phyloP scores from a whole-genome alignment of 2,329 filamentous ascomycete species.

The Trichophyton rubrum region DNA sequence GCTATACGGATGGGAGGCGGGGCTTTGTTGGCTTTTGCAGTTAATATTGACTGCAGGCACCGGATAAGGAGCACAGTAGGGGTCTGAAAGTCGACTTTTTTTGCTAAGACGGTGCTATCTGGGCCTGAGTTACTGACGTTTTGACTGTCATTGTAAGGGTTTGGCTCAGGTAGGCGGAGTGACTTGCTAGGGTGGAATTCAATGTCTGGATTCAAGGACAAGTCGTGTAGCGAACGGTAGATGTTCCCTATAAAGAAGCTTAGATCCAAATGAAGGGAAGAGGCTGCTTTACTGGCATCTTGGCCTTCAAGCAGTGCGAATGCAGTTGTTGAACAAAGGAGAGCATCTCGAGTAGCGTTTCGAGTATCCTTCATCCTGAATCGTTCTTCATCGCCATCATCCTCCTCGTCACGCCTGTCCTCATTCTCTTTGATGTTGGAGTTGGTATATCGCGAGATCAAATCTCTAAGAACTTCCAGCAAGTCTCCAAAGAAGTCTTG shows the following conservation, averaged over 20 bases:
- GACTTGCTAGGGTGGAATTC: constrained; percentile 64
- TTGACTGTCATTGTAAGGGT: constrained; percentile 22
- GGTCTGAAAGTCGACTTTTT: constrained; percentile 86
- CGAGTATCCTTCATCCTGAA: constrained; percentile 36
- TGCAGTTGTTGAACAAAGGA: constrained; percentile 90
- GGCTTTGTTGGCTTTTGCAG: constrained; percentile 62
- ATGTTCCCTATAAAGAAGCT: constrained; percentile 92
- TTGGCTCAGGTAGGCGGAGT: constrained; percentile 56
- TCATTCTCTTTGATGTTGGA: constrained; percentile 37
- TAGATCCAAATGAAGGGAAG: constrained; percentile 73
- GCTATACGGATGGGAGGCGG: constrained; percentile 74
- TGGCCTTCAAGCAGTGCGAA: constrained; percentile 94
- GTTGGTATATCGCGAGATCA: constrained; percentile 53
- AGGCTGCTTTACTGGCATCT: constrained; percentile 73
- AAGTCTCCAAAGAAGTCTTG: constrained; percentile 97
- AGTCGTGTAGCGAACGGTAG: constrained; percentile 68
- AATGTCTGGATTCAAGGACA: constrained; percentile 72
- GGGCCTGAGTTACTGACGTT: constrained; percentile 23
- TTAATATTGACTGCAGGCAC: constrained; percentile 67
- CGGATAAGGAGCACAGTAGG: constrained; percentile 85
- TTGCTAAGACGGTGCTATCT: constrained; percentile 31
- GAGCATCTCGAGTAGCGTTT: constrained; percentile 70
- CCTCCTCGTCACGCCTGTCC: constrained; percentile 32
- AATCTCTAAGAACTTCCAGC: constrained; percentile 83
- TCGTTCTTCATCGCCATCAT: constrained; percentile 36